phyloP scores from a whole-genome alignment of 148 eudicot species.

The Vaccinium myrtillus region DNA sequence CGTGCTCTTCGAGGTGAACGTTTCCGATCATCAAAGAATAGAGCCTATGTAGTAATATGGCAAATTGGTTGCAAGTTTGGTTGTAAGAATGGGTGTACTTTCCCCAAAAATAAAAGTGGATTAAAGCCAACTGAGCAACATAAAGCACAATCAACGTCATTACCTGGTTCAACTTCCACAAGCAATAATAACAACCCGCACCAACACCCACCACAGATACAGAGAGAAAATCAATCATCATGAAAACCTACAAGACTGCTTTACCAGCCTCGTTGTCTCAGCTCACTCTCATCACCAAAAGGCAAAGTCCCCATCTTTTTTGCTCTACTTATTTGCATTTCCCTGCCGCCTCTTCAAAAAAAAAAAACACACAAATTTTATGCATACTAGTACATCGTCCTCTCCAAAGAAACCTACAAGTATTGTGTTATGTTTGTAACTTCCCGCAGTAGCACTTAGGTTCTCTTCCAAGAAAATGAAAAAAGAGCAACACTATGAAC shows the following conservation, averaged over 20 bases:
- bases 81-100: too few relatives aligned
- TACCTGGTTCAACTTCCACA: background rate
- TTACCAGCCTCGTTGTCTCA: background rate
- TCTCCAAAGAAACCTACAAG: background rate
- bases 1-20: too few relatives aligned
- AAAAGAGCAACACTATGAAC: background rate
- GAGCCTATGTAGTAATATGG: too few relatives aligned
- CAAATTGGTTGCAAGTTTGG: too few relatives aligned
- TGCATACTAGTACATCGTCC: background rate
- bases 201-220: background rate
- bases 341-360: background rate
- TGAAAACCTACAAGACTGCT: background rate
- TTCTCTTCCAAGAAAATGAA: background rate
- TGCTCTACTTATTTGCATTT: background rate
- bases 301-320: background rate
- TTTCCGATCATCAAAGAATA: too few relatives aligned
- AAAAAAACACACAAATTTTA: background rate
- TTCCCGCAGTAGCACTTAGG: background rate
- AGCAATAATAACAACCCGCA: background rate
- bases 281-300: background rate
- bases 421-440: background rate
- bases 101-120: background rate
- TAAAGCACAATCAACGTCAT: background rate
- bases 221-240: background rate
- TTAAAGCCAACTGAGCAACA: background rate